Evolutionary conservation across 2,329 filamentous ascomycete genomes (phyloP).

Genomic region (Orbilia javanica): DNA sequence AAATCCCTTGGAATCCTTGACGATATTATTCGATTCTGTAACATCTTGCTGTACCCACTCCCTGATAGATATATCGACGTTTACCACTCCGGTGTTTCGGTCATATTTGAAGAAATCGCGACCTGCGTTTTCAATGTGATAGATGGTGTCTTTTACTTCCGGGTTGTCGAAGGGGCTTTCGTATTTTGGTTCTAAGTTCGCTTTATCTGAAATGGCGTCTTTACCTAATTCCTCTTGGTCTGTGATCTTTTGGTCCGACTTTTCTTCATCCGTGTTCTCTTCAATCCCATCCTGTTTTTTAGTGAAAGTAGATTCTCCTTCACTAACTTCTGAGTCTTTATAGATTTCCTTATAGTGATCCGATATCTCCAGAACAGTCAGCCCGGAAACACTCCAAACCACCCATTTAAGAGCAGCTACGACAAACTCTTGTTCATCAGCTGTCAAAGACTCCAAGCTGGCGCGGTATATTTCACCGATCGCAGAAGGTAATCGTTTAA

Average conservation of each 20-base stretch:
- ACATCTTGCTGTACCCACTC: conserved; percentile 36
- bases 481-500: conserved; percentile 26
- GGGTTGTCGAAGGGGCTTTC: conserved; percentile 29
- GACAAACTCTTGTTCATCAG: conserved; percentile 39
- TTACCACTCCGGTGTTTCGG: conserved; percentile 22
- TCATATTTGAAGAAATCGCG: conserved; percentile 43
- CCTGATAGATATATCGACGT: conserved; percentile 33
- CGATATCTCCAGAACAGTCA: conserved; percentile 31
- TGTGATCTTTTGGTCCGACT: no score
- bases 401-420: conserved; percentile 43
- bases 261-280: not conserved
- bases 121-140: conserved; percentile 33
- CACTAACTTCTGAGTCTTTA: not conserved
- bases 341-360: conserved; percentile 42
- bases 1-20: conserved; percentile 20
- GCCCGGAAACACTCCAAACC: conserved; percentile 29
- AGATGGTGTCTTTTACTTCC: conserved; percentile 42
- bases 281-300: no score
- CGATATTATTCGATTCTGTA: not conserved
- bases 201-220: not conserved
- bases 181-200: conserved; percentile 2
- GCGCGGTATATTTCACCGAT: conserved; percentile 46
- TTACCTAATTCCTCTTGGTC: no score
- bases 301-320: not conserved
- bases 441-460: conserved; percentile 29